Base-by-base conservation (phyloP, 2,329 filamentous ascomycete species). In the Colletotrichum cordylinicola region DNA sequence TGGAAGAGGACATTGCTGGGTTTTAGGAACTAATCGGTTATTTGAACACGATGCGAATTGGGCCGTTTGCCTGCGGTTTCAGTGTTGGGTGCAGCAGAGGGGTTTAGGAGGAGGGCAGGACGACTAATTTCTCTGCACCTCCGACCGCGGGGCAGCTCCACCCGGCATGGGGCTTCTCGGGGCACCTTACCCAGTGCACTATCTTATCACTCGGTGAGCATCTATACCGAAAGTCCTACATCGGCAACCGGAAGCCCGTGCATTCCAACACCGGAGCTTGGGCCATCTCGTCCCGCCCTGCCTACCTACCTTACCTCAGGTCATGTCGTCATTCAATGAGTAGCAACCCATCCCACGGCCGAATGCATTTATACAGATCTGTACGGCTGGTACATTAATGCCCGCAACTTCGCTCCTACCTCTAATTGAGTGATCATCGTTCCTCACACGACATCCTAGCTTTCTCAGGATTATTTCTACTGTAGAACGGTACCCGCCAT, bases 1-100 rank as follows among this genome's bases (percentile, higher is more conserved):
- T 89, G 13, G 84, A 80, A 31, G 85, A 79, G 76, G 87, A 80
- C 87, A 90, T 89, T 80, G 67, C 79, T 12, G 18, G 24, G 55
- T 61, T 12, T 29, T 55, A 15, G 37, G 18, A 16, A 24, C 16
- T 67, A n/a, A 29, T 37, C 43, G 62, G 37, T 43, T 58, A 37
- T 29, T 31, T 15, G 15, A 16, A 27, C 6, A n/a, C 18, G 16
- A 43, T 31, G 21, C 8, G 24, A 18, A 15, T 24, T 43, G 21
- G 15, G 60, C 29, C 27, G 52, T 15, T 52, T n/a, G 27, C 21
- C 27, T 66, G 24, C n/a, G 24, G 15, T 18, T 61, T 55, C 48
- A 55, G 62, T 31, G 35, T 56, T 62, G 37, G 43, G 31, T n/a
- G 33, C 18, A 56, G 56, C 33, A 58, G 58, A 27, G 35, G 21